These are phyloP conservation scores for Jatropha podagrica DNA, from an alignment of 441 rosid genomes.

Conservation along the genomic window DNA sequence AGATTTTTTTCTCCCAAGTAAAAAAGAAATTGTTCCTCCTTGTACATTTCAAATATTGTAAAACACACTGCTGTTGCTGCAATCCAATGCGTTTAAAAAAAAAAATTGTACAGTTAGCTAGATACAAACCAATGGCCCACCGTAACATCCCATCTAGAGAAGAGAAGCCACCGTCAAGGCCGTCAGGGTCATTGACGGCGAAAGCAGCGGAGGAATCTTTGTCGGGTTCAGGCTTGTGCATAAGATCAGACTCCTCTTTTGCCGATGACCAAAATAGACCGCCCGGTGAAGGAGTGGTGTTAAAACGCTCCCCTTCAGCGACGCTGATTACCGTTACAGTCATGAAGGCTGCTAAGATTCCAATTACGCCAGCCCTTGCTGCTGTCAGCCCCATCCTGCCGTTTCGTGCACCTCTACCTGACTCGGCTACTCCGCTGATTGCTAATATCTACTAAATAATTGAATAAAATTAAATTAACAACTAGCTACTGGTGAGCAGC, in stretches of 20 bases:
- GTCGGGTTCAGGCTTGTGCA: constrained; percentile 37
- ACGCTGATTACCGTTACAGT: constrained; percentile 16
- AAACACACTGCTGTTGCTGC: too few relatives aligned
- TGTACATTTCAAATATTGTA: not conserved
- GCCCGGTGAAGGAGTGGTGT: constrained; percentile 35
- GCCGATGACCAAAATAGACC: constrained; percentile 54
- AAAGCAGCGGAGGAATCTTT: constrained; percentile 37
- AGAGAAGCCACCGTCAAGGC: constrained; percentile 82
- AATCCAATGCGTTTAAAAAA: not conserved
- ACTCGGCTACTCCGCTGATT: not conserved
- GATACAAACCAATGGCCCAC: constrained; percentile 79
- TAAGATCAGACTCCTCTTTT: constrained; percentile 59
- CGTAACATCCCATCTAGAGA: constrained; percentile 88
- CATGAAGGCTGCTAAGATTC: constrained; percentile 8
- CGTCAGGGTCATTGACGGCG: constrained; percentile 45
- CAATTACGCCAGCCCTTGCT: not conserved
- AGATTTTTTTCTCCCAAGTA: too few relatives aligned
- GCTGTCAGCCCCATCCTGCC: not conserved
- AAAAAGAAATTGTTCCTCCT: not conserved
- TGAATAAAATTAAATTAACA: too few relatives aligned
- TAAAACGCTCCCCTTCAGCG: constrained; percentile 36
- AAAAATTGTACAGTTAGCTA: not conserved
- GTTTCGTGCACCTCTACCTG: not conserved
- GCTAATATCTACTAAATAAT: too few relatives aligned
- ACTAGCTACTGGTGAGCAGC: too few relatives aligned